phyloP scores from a whole-genome alignment of 768 basidiomycete species.

The Boletus subcaerulescens region DNA sequence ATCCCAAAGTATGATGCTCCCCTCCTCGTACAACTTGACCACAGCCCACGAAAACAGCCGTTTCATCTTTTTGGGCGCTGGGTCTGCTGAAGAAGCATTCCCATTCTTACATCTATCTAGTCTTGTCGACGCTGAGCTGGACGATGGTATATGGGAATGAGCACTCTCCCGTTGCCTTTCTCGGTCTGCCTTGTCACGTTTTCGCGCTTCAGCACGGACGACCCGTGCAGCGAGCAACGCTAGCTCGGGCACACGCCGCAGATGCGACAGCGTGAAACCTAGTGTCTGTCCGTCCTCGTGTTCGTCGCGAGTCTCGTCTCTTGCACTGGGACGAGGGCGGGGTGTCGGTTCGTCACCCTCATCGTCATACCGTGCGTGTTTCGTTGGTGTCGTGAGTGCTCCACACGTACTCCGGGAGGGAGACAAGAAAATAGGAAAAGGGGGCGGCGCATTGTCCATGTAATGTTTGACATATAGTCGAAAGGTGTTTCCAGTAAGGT shows the following conservation, averaged over 20 bases:
- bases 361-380: slow-evolving; percentile 18
- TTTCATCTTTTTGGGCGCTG: slow-evolving; percentile 50
- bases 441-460: slow-evolving; percentile 54
- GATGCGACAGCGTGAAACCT: slow-evolving; percentile 71
- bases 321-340: neutral
- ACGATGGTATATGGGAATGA: neutral
- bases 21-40: slow-evolving; percentile 62
- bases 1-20: slow-evolving; percentile 73
- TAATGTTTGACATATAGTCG: slow-evolving; percentile 76
- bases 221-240: slow-evolving; percentile 61
- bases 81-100: slow-evolving; percentile 7
- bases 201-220: slow-evolving; percentile 56
- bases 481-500: slow-evolving; percentile 71
- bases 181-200: slow-evolving; percentile 48
- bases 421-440: neutral
- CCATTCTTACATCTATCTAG: neutral
- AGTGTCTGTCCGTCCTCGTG: slow-evolving; percentile 7
- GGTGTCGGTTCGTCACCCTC: slow-evolving; percentile 12
- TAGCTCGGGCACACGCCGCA: slow-evolving; percentile 75
- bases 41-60: slow-evolving; percentile 67
- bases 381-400: slow-evolving; percentile 32
- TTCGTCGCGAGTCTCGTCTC: neutral
- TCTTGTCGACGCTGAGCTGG: neutral
- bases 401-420: slow-evolving; percentile 4
- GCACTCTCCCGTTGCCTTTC: slow-evolving; percentile 29